Base-by-base conservation (phyloP, 495 filamentous ascomycete genomes). In the Chaetomium fimeti region DNA sequence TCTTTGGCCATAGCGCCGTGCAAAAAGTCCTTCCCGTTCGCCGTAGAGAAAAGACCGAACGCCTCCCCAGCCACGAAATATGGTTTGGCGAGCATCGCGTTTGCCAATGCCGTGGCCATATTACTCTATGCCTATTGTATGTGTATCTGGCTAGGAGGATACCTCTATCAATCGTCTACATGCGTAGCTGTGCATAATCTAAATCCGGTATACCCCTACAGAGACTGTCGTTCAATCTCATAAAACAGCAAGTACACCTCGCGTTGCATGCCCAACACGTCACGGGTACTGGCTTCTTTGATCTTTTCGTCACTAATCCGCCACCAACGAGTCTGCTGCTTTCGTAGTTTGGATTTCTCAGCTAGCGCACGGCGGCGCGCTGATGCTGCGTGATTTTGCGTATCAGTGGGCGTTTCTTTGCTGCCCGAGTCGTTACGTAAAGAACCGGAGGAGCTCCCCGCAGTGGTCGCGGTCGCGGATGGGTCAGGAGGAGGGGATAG, bases 231-330 rank as follows among this genome's bases (percentile, higher is more conserved):
- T 20, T 91, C 90, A 64, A 93, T 75, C 75, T 97, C 93, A 72
- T 99, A 99, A 73, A 99, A 99, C 28, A 99, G 78, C 68, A 99
- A 77, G 74, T 98, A 99, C 0, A 97, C 93, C 74, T 97, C 94
- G 67, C 87, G 88, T 74, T 97, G 92, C 93, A 97, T 97, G 12
- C 84, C 84, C 60, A 99, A 72, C 24, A 99, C 91, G 58, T 99
- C 93, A 56, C 84, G 85, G 3, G 92, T 98, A 75, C 89, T 94
- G 62, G 91, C 88, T 71, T 97, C 93, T 71, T 93, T 96, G 62
- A 98, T 84, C 72, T 97, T 97, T 42, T 98, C 94, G 72, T 99
- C 94, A 45, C 93, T 97, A 54, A 99, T 97, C 16, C 94, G 85
- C 94, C 94, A 99, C 94, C 94, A 99, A 22, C 90, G 84, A 68